Base-by-base conservation (phyloP, 1,284 basidiomycete genomes). In the Ceratobasidium sp. region DNA sequence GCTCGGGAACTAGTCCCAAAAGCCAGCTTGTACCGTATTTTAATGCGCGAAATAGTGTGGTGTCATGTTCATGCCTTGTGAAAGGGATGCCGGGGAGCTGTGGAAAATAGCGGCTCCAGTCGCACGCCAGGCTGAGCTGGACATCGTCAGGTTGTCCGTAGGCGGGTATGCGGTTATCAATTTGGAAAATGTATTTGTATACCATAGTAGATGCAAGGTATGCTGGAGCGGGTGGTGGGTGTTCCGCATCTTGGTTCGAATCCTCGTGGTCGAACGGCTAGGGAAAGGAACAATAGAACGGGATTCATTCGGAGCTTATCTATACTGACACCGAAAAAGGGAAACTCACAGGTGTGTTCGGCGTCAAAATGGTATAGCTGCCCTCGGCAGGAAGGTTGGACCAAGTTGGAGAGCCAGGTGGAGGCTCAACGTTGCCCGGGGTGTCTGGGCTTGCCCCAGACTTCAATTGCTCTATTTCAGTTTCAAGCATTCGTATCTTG, bases 171-270 rank as follows among this genome's bases (percentile, higher is more conserved):
- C 34, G 0, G 13, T 0, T 32, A 17, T 66, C 51, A 22, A 75
- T 66, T 6, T 46, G 49, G 46, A 75, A 75, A 40, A 75, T 75
- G 37, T 75, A 75, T 8, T n/a, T 49, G 34, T 75, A 75, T 37
- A 75, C 57, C 8, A 44, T n/a, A 6, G 37, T 46, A 1, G 29
- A 15, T 2, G 43, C n/a, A 6, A 64, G 19, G n/a, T 65, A 34
- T 3, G 44, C 19, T 4, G 37, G 3, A 19, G 44, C 46, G 1
- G 64, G 44, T 4, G 9, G 17, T 9, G 64, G 2, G 5, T 15
- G 29, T 15, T 34, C 32, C 1, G 17, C 15, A 32, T 34, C 15
- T 4, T 44, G 46, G 15, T 9, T 22, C 22, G 8, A n/a, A 1
- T 61, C 37, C 17, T n/a, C 34, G 34, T 61, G 8, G 4, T 5